Evolutionary conservation across 73 alveolate genomes (phyloP), one percentile per base, ranked within the genome.

Genomic region (Stentor coeruleus): DNA sequence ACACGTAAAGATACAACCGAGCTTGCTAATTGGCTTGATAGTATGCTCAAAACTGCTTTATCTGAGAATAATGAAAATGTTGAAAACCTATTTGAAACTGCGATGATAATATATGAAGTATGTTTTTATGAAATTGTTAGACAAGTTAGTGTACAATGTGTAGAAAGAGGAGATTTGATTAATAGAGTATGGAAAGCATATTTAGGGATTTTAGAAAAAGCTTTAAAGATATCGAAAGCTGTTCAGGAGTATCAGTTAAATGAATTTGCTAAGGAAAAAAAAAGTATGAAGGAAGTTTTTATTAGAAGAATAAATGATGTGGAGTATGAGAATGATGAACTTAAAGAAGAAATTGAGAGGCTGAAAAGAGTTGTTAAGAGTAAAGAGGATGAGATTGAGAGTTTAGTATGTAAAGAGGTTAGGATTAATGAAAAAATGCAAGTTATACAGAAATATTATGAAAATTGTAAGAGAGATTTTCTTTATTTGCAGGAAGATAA

Each of bases 131-230:
- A 66, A 66, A 66, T 66, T 33, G 79, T 66, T 0, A 66, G 79
- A 33, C 79, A 66, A 33, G 79, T 66, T 11, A 66, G 79, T 66
- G 79, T 66, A 26, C 79, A 66, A 33, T 66, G 79, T 66, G 79
- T 66, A 20, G 79, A 66, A 66, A 66, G 79, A 66, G 79, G 79
- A 20, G 79, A 66, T 1, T 31, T 66, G 2, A 66, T 66, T 11
- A 66, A 66, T 33, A 26, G 42, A 26, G 79, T 66, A 1, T 66
- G 79, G 37, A 66, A 66, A 66, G 79, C 79, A 1, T 66, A 66
- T 66, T 40, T 26, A 66, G 79, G 79, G 15, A 66, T 66, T 20
- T 40, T 66, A 28, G 79, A 66, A 66, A 66, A 31, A 66, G 79
- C 79, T 66, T 33, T 66, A 26, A 20, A 31, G 37, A 66, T 66